A percentile compares a stretch with the other conserved stretches of the same genome.
These are phyloP conservation scores for Cryptococcus jaspeensis DNA, from an alignment of 1,284 basidiomycete species.

Conservation along the genomic window DNA sequence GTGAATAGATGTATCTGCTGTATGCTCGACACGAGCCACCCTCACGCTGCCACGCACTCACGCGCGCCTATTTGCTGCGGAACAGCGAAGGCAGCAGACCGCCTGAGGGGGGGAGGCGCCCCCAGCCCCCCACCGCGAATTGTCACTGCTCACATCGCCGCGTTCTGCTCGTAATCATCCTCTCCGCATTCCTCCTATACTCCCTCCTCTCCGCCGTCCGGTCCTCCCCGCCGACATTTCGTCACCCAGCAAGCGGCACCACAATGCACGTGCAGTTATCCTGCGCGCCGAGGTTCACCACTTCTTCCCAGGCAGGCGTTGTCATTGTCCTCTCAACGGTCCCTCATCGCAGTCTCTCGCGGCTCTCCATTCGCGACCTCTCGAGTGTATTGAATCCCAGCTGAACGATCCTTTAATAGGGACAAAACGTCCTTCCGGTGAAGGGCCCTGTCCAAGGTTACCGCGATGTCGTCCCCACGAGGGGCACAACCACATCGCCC, in stretches of 20 bases:
- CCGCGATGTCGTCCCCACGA: constrained; percentile 79
- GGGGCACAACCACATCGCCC: constrained; percentile 85
- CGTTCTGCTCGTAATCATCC: constrained; percentile 49
- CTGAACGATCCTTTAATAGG: constrained; percentile 18
- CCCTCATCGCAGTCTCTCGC: no score
- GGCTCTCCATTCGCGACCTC: no score
- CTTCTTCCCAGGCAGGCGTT: no score
- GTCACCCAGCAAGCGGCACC: constrained; percentile 92
- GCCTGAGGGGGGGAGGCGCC: no score
- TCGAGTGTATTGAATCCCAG: no score
- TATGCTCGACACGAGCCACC: no score
- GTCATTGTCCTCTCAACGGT: no score
- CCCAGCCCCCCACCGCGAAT: no score
- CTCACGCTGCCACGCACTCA: no score
- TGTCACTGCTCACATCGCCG: constrained; percentile 50
- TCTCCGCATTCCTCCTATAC: constrained; percentile 69
- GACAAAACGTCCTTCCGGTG: constrained; percentile 50
- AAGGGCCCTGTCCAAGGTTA: constrained; percentile 62
- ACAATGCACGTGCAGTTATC: constrained; percentile 92
- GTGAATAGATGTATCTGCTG: no score
- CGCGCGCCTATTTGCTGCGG: no score
- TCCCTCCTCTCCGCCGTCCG: constrained; percentile 75
- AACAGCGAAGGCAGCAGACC: no score
- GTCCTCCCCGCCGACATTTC: constrained; percentile 68
- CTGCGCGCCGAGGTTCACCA: constrained; percentile 79